Base-by-base conservation (phyloP, 495 filamentous ascomycete species). In the Rhizodiscina lignyota region DNA sequence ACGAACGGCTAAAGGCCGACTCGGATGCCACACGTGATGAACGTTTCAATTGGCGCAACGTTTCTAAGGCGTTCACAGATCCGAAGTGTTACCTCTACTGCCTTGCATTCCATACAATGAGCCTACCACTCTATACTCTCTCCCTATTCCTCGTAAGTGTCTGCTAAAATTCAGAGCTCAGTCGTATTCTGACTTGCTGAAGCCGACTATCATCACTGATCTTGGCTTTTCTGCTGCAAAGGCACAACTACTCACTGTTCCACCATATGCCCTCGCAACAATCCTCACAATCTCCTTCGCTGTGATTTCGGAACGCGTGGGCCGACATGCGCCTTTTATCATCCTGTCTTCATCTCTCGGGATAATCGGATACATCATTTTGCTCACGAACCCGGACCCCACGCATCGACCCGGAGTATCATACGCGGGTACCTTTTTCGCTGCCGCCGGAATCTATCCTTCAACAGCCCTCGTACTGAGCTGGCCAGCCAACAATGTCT, bases 391-490 rank as follows among this genome's bases (percentile, higher is more conserved):
- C 28, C 8, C 22, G 4, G 21, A 43, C 21, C 40, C 58, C 12
- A 65, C 63, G 2, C 50, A 70, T 17, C 49, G 66, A 11, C 55
- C 82, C 0, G 66, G 65, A 1, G 68, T 81, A 3, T 74, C 78
- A 38, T 96, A 94, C 50, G 79, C 77, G 0, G 86, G 79, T 6
- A 77, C 72, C 0, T 96, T 92, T 58, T 62, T 96, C 1, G 83
- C 74, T 5, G 87, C 87, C 0, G 56, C 86, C 34, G 87, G 87
- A 0, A 94, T 94, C 45, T 96, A 94, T 47, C 87, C 87, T 0
- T 21, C 32, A 10, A 40, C 48, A 6, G 39, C 78, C 71, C 53
- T 83, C 93, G 42, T 55, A 85, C 12, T 96, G 39, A 72, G 73
- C 17, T 96, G 87, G 87, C 56, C 76, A 13, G 71, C 71, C 32